Conservation (phyloP, 768 basidiomycete genomes). For the Leucosporidium creatinivorum region DNA sequence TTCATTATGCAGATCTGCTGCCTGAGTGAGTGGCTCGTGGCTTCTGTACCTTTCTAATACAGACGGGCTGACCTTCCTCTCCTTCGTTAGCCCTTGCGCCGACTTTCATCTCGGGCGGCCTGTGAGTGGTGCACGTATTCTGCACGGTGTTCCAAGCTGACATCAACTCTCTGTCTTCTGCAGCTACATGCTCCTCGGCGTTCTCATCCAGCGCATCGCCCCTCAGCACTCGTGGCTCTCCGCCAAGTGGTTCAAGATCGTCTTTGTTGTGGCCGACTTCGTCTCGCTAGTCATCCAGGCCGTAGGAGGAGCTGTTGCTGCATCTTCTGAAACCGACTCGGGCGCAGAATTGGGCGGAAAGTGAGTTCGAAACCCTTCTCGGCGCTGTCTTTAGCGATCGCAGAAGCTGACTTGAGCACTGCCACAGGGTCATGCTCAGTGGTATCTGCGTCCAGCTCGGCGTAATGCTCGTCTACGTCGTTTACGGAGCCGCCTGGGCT, state of each 20-base stretch:
- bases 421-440: conserved; percentile 18
- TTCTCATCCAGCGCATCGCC: background rate
- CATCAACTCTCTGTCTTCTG: too few species aligned
- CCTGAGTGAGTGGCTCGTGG: too few species aligned
- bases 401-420: background rate
- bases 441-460: conserved; percentile 25
- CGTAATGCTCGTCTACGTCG: conserved; percentile 15
- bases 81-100: too few species aligned
- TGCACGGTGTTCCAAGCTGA: too few species aligned
- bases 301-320: conserved; percentile 18
- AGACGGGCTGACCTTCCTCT: too few species aligned
- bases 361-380: background rate
- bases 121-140: too few species aligned
- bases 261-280: conserved; percentile 21
- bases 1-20: conserved; percentile 15
- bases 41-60: too few species aligned
- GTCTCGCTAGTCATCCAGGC: conserved; percentile 23
- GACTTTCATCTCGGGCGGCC: conserved; percentile 22
- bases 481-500: background rate
- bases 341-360: background rate
- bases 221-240: conserved; percentile 5
- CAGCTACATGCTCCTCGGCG: conserved; percentile 1
- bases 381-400: too few species aligned
- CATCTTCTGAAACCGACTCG: background rate
- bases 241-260: conserved; percentile 18